These are phyloP conservation scores for Tylopilus rubrobrunneus DNA, from an alignment of 768 basidiomycete genomes.

Conservation along the genomic window DNA sequence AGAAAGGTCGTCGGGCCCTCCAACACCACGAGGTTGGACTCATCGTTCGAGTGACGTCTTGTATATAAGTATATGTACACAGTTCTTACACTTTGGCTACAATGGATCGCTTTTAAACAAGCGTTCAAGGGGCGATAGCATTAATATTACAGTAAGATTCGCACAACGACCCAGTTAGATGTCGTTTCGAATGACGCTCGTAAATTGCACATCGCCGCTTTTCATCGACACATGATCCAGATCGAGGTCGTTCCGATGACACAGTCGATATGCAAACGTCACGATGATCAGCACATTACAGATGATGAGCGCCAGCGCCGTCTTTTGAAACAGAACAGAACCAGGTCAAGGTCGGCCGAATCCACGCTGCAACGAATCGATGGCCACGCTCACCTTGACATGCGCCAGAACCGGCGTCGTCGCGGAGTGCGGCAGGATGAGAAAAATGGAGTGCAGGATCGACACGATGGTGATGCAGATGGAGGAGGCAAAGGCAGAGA, in stretches of 20 bases:
- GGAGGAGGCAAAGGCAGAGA: slow-evolving; percentile 10
- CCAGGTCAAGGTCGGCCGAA: background rate
- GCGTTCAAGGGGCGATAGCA: too few relatives aligned
- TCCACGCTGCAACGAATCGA: too few relatives aligned
- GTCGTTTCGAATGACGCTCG: too few relatives aligned
- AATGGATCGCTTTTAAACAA: too few relatives aligned
- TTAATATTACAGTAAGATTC: too few relatives aligned
- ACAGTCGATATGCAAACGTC: slow-evolving; percentile 7
- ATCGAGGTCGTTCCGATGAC: background rate
- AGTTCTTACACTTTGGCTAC: too few relatives aligned
- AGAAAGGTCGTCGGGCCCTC: background rate
- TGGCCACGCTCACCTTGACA: slow-evolving; percentile 7
- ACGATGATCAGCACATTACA: slow-evolving; percentile 11
- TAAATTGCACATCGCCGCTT: background rate
- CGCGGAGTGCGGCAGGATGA: background rate
- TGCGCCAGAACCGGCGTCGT: slow-evolving; percentile 1
- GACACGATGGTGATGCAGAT: slow-evolving; percentile 11
- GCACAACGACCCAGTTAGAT: too few relatives aligned
- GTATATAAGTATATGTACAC: background rate
- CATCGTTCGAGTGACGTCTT: background rate
- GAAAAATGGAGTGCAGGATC: slow-evolving; percentile 4
- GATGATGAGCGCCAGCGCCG: slow-evolving; percentile 10
- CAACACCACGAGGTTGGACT: background rate
- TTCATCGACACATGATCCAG: background rate
- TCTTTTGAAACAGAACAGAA: background rate